These are phyloP conservation scores for Coemansia sp. DNA, from an alignment of 192 early-diverging fungal genomes.

Conservation along the genomic window DNA sequence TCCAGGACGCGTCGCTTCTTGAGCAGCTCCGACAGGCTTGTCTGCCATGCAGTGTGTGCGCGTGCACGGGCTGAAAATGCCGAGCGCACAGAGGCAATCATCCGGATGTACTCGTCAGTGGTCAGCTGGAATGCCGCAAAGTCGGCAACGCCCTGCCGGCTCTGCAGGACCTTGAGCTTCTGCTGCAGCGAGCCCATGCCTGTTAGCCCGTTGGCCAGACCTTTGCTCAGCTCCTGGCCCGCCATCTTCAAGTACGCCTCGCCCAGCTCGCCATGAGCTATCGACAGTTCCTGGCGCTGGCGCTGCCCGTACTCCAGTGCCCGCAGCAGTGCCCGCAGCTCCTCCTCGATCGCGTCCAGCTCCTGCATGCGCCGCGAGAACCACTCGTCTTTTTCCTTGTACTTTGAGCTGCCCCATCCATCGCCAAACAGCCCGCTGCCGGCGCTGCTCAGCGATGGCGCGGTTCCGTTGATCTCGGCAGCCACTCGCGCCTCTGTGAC, in stretches of 20 bases:
- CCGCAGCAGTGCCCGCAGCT: conserved; percentile 72
- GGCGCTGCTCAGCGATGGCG: conserved; percentile 22
- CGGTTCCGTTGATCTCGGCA: conserved; percentile 41
- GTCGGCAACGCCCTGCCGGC: conserved; percentile 73
- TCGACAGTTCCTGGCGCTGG: conserved; percentile 69
- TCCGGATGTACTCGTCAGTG: conserved; percentile 87
- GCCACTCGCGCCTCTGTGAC: conserved; percentile 39
- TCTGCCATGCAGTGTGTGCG: conserved; percentile 67
- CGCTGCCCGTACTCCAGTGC: conserved; percentile 74
- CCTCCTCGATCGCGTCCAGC: conserved; percentile 72
- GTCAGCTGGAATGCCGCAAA: conserved; percentile 71
- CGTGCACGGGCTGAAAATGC: conserved; percentile 75
- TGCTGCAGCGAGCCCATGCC: conserved; percentile 79
- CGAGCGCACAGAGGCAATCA: conserved; percentile 77
- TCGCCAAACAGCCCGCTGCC: conserved; percentile 65
- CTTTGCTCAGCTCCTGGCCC: conserved; percentile 66
- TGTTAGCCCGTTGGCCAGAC: conserved; percentile 64
- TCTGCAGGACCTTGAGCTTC: conserved; percentile 73
- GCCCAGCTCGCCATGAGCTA: conserved; percentile 74
- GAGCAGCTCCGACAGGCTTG: conserved; percentile 64
- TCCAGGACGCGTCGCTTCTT: conserved; percentile 68
- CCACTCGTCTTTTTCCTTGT: conserved; percentile 74
- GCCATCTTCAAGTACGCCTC: conserved; percentile 73
- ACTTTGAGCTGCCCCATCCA: conserved; percentile 63
- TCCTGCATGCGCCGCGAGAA: conserved; percentile 72